Base-by-base conservation (phyloP, 352 stramenopile species). In the Hyaloperonospora brassicae region DNA sequence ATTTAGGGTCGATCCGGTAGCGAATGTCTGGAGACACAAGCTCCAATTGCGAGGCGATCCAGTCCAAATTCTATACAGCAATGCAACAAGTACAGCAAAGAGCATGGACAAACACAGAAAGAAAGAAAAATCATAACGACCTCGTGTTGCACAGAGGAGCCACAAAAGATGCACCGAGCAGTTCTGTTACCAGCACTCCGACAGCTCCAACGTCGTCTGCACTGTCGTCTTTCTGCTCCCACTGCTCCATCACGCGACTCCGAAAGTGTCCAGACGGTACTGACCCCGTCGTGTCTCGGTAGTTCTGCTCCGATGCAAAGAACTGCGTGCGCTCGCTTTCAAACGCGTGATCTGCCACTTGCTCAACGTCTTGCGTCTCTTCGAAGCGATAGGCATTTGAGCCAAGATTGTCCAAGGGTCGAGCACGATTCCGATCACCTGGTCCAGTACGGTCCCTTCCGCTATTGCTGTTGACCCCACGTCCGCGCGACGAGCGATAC, bases 321-420 rank as follows among this genome's bases (percentile, higher is more conserved):
- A 86, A 89, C 49, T 89, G 79, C 23, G 65, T 69, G 0, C 61
- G 5, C n/a, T n/a, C n/a, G n/a, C n/a, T n/a, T n/a, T n/a, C n/a
- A n/a, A n/a, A n/a, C n/a, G n/a, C n/a, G n/a, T 52, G 27, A 4
- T 56, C 36, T 23, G 46, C 50, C 10, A 25, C 60, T 25, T 70
- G 40, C 8, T 60, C 57, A n/a, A 64, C 57, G 1, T 73, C 57
- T 30, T 67, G 24, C 0, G 66, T 57, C 36, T 77, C 65, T 35
- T 79, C 63, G 55, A 84, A 92, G 21, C 82, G 82, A 55, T 70
- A 87, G 22, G 73, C 82, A 63, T 92, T 92, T 22, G 79, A 89
- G 30, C 68, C 66, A 7, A 92, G n/a, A 56, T 59, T 65, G 11
- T 55, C 24, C 47, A 62, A n/a, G 41, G 62, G 76, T 45, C 61